Evolutionary conservation across 1,139 yeast species (phyloP), one percentile per base, ranked within the genome.

Genomic region (Scheffersomyces lignicola): DNA sequence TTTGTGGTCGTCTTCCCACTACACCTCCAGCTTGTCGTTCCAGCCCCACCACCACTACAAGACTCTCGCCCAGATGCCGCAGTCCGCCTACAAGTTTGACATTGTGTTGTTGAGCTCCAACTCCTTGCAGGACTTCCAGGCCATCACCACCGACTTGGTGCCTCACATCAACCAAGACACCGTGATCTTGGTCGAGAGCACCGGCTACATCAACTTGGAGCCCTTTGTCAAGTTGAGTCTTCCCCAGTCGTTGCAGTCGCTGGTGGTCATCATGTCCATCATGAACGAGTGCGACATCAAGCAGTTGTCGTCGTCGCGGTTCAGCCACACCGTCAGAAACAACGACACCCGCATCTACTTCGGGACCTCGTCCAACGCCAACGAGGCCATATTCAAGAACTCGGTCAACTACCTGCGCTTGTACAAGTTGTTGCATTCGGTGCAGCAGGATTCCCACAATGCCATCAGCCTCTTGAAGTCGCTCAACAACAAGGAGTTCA

Each of bases 151-250:
- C 18, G 51, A 47, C 16, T 43, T 69, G 21, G 46, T 41, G 18
- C 62, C 66, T 2, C 54, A 48, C 33, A 44, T 69, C 17, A 46
- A 56, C 29, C 45, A 49, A 13, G 47, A 60, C 27, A 68, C 87
- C 16, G 62, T 78, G 25, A 61, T 84, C 9, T 62, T 83, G 20
- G 60, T 83, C 29, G 94, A 84, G 56, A 75, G 82, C 38, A 77
- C 87, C 1, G 87, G 87, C 5, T 83, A 76, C 52, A 75, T 84
- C 35, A 82, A 81, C 51, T 57, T 84, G 40, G 90, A 83, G 53
- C 84, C 87, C 9, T 83, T 83, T 54, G 71, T 83, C 25, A 60
- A 58, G 36, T 54, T 64, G 42, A 58, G 60, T 37, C 55, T 63
- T 30, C 56, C 59, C 5, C 58, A 60, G 40, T 39, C 46, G 43